These are phyloP conservation scores for Yamadazyma laniorum DNA, from an alignment of 805 yeast genomes.

Conservation along the genomic window DNA sequence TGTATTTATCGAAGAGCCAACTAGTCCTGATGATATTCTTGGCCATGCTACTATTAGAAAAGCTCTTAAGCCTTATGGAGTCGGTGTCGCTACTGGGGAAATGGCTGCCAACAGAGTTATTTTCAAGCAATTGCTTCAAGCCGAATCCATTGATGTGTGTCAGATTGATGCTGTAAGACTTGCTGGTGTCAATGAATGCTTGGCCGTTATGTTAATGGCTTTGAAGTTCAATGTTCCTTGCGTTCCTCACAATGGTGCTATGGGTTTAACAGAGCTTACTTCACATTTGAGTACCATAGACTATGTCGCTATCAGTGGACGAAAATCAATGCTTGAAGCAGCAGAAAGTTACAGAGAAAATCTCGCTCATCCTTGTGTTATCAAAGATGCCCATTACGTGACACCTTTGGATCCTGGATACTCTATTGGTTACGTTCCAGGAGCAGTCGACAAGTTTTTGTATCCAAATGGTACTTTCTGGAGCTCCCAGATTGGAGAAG, in stretches of 20 bases:
- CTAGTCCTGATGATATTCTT: constrained; percentile 16
- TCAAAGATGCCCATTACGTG: constrained; percentile 17
- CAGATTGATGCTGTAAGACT: constrained; percentile 17
- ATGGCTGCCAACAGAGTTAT: constrained; percentile 18
- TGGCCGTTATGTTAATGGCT: constrained; percentile 18
- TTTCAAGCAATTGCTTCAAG: constrained; percentile 17
- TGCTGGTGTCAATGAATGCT: constrained; percentile 16
- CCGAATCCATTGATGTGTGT: constrained; percentile 17
- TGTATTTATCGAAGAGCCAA: constrained; percentile 17
- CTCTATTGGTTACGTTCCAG: constrained; percentile 16
- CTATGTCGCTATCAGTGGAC: constrained; percentile 15
- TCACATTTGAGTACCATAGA: constrained; percentile 15
- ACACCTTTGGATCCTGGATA: constrained; percentile 18
- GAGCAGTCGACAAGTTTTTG: constrained; percentile 14
- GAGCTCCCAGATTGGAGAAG: constrained; percentile 19
- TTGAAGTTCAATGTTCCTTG: constrained; percentile 15
- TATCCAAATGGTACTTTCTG: constrained; percentile 16
- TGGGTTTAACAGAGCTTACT: constrained; percentile 17
- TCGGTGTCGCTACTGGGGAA: constrained; percentile 18
- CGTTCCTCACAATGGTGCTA: constrained; percentile 18
- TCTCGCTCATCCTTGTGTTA: constrained; percentile 14
- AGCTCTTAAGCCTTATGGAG: constrained; percentile 15
- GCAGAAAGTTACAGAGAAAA: constrained; percentile 18
- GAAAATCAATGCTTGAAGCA: constrained; percentile 17
- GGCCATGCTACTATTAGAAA: constrained; percentile 19